Base-by-base conservation (phyloP, 768 basidiomycete species). In the Podaxis sp. region DNA sequence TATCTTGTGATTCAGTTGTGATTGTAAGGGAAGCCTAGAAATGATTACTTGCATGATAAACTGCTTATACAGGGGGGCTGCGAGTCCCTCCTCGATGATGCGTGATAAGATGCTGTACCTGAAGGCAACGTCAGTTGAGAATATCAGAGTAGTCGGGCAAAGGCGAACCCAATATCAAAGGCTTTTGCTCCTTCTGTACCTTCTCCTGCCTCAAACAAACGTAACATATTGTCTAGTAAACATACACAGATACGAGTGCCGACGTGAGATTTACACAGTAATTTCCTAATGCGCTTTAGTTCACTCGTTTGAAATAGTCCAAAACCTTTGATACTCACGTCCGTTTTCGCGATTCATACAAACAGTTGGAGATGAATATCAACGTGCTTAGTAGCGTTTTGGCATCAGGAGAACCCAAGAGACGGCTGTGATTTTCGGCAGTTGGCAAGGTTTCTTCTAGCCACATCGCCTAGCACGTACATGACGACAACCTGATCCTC, bases 401-500 rank as follows among this genome's bases (percentile, higher is more conserved):
- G 49, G 78, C 66, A 72, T 95, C 92, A 51, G 83, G 82, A 24
- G 87, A 88, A 55, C 83, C 80, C 28, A 95, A 77, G 28, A 86
- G 76, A 53, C 86, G 86, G 70, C 87, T 57, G 41, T 53, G 60
- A 56, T 30, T 55, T 48, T 67, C 58, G 65, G 50, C 48, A 48
- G 64, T 64, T 49, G 52, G 57, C 51, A 40, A 55, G 61, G 33
- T 52, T 36, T 49, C 1, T 10, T 20, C 58, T 40, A 37, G 8
- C 57, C 26, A 53, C 49, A 61, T 38, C 24, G 51, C 59, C 63
- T 66, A 60, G 63, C 28, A 69, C 79, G 69, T 71, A 96, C 95
- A 90, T 82, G 60, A 96, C 75, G 10, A 96, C 79, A 52, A 86
- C 83, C 70, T 88, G 81, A 65, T 91, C 87, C 68, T 93, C 91